Evolutionary conservation across 1,284 basidiomycete genomes (phyloP), one percentile per base, ranked within the genome.

Genomic region (Amylostereum areolatum): DNA sequence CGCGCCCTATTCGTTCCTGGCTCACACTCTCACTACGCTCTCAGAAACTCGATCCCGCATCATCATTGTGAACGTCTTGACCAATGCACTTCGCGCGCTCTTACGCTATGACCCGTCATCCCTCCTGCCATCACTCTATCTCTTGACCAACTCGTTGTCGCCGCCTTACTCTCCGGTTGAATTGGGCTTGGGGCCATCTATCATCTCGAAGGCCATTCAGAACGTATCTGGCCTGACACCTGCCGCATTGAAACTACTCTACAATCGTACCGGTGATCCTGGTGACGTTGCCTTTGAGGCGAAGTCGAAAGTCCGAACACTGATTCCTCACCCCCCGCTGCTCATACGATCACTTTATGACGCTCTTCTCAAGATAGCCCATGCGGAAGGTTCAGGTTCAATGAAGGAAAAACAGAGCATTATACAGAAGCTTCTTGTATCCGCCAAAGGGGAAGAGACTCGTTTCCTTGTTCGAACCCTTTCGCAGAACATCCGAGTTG

Each of bases 371-470:
- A 78, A 77, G 55, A 83, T 92, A 34, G 77, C 85, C 2, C 61
- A 66, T 29, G 73, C 82, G 32, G 88, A 83, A 62, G 92, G 92
- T 0, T 71, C 76, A 56, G 89, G 91, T 10, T 84, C 90, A 44
- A 75, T 80, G 3, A 86, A 81, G 57, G 73, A 81, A 53, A 95
- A 93, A 63, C 85, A 89, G 44, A 80, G 81, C 40, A 75, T 91
- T 29, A 86, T 94, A 2, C 85, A 92, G 57, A 86, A 83, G 59
- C 74, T 97, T 34, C 77, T 97, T 28, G 81, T 97, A 2, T 79
- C 91, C 5, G 85, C 91, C 1, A 81, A 78, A 49, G 94, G 92
- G 9, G 94, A 97, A 63, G 92, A 97, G 68, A 78, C 81, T 24
- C 78, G 93, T 30, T 97, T 85, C 59, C 72, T 97, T 18, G 87